Evolutionary conservation across 192 early-diverging fungal genomes (phyloP).

Genomic region (Coemansia sp.): DNA sequence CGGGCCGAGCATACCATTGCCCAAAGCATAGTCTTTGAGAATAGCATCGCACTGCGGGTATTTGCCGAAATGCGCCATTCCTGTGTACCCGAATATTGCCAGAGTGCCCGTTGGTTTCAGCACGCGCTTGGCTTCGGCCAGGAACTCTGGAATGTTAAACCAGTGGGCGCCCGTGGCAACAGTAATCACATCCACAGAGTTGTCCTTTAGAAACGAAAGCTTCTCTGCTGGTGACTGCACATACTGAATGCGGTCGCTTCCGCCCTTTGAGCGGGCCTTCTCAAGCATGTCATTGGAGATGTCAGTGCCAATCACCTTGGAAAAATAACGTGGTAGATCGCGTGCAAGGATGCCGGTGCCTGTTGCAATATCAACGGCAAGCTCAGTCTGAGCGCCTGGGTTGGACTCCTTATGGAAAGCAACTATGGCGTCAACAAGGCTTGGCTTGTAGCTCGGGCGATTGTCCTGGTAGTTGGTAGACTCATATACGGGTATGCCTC

Average conservation of each 20-base stretch:
- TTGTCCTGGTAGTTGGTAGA: constrained; percentile 33
- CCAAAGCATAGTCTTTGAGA: constrained; percentile 26
- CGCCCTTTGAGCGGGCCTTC: constrained; percentile 26
- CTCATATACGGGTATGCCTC: constrained; percentile 21
- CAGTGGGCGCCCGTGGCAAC: constrained; percentile 49
- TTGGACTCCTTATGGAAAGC: constrained; percentile 30
- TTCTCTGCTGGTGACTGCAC: constrained; percentile 31
- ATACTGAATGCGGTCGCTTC: constrained; percentile 18
- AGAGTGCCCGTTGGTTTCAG: constrained; percentile 46
- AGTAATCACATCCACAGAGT: constrained; percentile 44
- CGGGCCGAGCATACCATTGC: constrained; percentile 10
- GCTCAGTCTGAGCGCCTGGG: constrained; percentile 23
- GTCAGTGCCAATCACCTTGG: constrained; percentile 43
- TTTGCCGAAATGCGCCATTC: constrained; percentile 30
- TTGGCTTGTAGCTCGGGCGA: constrained; percentile 37
- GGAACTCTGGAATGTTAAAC: constrained; percentile 36
- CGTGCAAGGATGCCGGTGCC: constrained; percentile 54
- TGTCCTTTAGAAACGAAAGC: constrained; percentile 17
- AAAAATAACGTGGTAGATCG: constrained; percentile 23
- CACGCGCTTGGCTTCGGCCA: constrained; percentile 36
- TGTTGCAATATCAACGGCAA: constrained; percentile 52
- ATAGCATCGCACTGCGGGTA: constrained; percentile 49
- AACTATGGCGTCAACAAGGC: constrained; percentile 30
- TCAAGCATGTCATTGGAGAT: constrained; percentile 44
- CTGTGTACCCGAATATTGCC: constrained; percentile 49